These are phyloP conservation scores for Acidiella bohemica DNA, from an alignment of 495 filamentous ascomycete species.

Conservation along the genomic window DNA sequence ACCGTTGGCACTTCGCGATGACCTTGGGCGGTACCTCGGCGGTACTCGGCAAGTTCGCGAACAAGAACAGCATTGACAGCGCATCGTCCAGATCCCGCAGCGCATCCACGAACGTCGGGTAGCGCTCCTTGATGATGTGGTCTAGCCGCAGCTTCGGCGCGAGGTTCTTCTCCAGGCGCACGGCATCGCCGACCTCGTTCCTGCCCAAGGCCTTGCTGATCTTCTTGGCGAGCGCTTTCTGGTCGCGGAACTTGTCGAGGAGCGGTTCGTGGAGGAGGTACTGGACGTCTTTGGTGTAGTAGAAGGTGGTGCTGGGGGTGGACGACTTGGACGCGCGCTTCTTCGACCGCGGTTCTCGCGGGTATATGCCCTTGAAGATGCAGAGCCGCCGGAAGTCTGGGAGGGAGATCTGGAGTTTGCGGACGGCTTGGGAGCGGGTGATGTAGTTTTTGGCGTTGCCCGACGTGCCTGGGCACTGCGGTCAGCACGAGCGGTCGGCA, in stretches of 20 bases:
- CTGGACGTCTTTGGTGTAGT: slow-evolving; percentile 98
- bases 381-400: slow-evolving; percentile 95
- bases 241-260: slow-evolving; percentile 89
- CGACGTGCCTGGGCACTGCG: slow-evolving; percentile 46
- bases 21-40: slow-evolving; percentile 79
- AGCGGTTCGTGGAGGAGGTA: slow-evolving; percentile 94
- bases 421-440: slow-evolving; percentile 86
- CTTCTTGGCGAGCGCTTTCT: slow-evolving; percentile 93
- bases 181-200: slow-evolving; percentile 78
- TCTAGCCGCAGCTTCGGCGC: slow-evolving; percentile 79
- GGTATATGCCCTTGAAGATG: slow-evolving; percentile 99
- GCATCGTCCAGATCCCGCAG: slow-evolving; percentile 93
- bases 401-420: slow-evolving; percentile 92
- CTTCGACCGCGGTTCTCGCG: slow-evolving; percentile 87
- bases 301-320: slow-evolving; percentile 86
- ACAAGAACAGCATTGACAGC: slow-evolving; percentile 90
- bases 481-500: background rate
- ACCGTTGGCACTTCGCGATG: slow-evolving; percentile 77
- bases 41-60: slow-evolving; percentile 88
- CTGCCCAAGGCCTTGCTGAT: slow-evolving; percentile 80
- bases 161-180: slow-evolving; percentile 68
- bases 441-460: slow-evolving; percentile 98
- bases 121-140: slow-evolving; percentile 94
- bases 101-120: slow-evolving; percentile 92
- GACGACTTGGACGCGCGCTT: slow-evolving; percentile 90